Evolutionary conservation across 2,329 filamentous ascomycete genomes (phyloP).

Genomic region (Calonectria montana): DNA sequence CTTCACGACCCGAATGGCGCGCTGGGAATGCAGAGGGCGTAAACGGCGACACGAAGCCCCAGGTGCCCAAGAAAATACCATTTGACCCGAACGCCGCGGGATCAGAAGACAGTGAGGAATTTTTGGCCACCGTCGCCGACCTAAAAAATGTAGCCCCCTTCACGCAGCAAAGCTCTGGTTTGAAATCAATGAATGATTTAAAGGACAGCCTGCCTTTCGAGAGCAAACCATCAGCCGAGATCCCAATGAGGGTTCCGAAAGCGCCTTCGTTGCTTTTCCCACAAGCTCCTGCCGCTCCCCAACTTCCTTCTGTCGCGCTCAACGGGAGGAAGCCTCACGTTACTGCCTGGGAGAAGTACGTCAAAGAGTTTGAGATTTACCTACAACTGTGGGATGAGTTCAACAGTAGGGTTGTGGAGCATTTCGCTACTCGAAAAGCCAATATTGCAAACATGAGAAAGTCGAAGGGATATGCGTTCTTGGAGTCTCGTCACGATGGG

Average conservation of each 20-base stretch:
- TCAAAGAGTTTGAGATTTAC: constrained; percentile 65
- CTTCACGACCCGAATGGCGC: constrained; percentile 69
- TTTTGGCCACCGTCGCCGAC: constrained; percentile 65
- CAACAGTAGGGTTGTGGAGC: constrained; percentile 64
- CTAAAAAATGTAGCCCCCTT: constrained; percentile 68
- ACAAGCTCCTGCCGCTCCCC: constrained; percentile 60
- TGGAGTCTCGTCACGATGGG: constrained; percentile 54
- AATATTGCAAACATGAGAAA: constrained; percentile 53
- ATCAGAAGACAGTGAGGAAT: constrained; percentile 68
- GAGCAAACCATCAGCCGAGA: constrained; percentile 59
- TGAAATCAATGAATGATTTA: constrained; percentile 67
- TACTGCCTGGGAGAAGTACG: constrained; percentile 62
- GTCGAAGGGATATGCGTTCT: constrained; percentile 58
- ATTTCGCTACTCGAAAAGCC: constrained; percentile 65
- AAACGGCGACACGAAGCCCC: constrained; percentile 36
- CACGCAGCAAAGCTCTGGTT: constrained; percentile 57
- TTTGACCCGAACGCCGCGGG: constrained; percentile 55
- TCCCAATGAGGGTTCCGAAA: constrained; percentile 51
- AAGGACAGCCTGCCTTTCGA: constrained; percentile 68
- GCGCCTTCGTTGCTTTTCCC: constrained; percentile 58
- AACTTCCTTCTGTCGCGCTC: constrained; percentile 57
- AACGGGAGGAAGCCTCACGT: constrained; percentile 56
- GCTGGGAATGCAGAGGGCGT: constrained; percentile 56
- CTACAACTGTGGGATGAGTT: constrained; percentile 62
- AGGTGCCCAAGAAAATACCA: constrained; percentile 34